phyloP scores from a whole-genome alignment of 148 eudicot genomes.

The Rhododendron simsii region DNA sequence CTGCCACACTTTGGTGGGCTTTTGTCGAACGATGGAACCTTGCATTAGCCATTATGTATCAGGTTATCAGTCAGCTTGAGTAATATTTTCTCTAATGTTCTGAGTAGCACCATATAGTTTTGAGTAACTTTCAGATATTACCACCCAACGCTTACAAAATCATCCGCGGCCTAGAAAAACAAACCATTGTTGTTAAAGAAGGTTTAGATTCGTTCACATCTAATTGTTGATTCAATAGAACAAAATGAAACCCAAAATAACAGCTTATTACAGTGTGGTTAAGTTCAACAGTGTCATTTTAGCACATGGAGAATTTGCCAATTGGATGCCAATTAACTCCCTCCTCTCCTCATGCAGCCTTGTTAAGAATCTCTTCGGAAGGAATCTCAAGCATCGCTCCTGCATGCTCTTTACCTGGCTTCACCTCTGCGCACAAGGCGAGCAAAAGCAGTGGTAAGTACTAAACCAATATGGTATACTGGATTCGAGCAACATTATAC shows the following conservation, averaged over 20 bases:
- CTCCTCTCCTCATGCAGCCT: conserved; percentile 19
- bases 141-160: not conserved
- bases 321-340: not conserved
- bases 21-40: not conserved
- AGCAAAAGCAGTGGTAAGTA: not conserved
- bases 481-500: not conserved
- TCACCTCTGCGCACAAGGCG: conserved; percentile 47
- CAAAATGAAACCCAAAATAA: not conserved
- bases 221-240: not conserved
- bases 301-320: not conserved
- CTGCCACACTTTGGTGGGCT: not conserved
- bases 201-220: not conserved
- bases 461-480: not conserved
- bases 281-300: not conserved
- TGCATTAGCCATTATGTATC: too few relatives aligned
- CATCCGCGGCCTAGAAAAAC: not conserved
- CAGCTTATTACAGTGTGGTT: not conserved
- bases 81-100: not conserved
- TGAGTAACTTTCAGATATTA: not conserved
- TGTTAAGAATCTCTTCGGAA: conserved; percentile 61
- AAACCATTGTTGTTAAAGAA: not conserved
- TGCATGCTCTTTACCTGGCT: conserved; percentile 60
- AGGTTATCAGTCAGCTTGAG: too few relatives aligned
- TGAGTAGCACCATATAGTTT: not conserved
- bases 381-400: conserved; percentile 80